phyloP scores from a whole-genome alignment of 176 grass and related monocot genomes.

The Dendrocalamus sinicus region DNA sequence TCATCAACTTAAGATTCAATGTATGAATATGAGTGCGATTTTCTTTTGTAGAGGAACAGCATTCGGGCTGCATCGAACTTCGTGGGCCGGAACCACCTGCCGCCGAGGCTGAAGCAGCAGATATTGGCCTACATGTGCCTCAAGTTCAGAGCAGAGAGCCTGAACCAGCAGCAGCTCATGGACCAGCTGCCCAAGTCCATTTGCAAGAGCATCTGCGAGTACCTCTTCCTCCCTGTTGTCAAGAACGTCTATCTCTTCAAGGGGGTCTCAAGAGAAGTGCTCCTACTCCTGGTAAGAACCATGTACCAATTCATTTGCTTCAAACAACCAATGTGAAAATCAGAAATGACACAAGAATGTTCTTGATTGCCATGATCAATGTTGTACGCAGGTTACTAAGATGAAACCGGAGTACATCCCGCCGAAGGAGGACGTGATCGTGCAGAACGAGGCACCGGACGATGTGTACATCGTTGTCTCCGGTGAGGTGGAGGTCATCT shows the following conservation, averaged over 20 bases:
- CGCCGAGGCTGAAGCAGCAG: conserved; percentile 79
- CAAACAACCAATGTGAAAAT: background rate
- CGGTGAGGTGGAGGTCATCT: conserved; percentile 70
- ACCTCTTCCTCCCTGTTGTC: conserved; percentile 81
- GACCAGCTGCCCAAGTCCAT: conserved; percentile 92
- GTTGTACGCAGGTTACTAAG: conserved; percentile 51
- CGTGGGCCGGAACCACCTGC: conserved; percentile 78
- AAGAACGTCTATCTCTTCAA: conserved; percentile 91
- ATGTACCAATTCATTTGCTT: background rate
- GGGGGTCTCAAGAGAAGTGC: conserved; percentile 69
- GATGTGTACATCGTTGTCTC: conserved; percentile 83
- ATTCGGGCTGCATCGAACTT: conserved; percentile 81
- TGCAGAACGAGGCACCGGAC: conserved; percentile 88
- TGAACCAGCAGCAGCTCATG: conserved; percentile 98
- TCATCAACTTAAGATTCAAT: background rate
- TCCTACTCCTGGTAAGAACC: conserved; percentile 62
- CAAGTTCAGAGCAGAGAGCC: conserved; percentile 89
- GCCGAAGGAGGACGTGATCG: conserved; percentile 84
- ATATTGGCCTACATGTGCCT: conserved; percentile 95
- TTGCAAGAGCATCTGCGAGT: conserved; percentile 92
- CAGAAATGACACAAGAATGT: background rate
- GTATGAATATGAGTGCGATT: background rate
- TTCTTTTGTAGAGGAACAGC: conserved; percentile 75
- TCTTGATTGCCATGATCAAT: background rate
- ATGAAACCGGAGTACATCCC: conserved; percentile 96